Percentiles rank a stretch among this genome's conserved stretches.
These are phyloP conservation scores for Fusarium papillatum DNA, from an alignment of 2,329 filamentous ascomycete genomes.

Conservation along the genomic window DNA sequence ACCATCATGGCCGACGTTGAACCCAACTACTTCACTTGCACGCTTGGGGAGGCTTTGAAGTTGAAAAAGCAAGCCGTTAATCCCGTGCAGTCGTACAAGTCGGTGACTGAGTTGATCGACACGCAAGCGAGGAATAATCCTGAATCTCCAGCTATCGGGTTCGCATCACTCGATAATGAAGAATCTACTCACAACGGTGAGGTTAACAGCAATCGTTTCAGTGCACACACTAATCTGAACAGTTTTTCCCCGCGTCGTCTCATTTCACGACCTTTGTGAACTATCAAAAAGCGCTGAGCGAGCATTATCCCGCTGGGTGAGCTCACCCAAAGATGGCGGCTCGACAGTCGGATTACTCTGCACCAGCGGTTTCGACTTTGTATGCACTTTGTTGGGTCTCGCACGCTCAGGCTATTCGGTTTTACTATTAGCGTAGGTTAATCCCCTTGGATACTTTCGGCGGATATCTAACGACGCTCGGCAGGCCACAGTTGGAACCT, in stretches of 20 bases:
- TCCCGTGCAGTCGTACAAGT: conserved; percentile 51
- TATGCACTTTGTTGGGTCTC: conserved; percentile 72
- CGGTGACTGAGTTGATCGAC: conserved; percentile 65
- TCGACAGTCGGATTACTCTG: conserved; percentile 62
- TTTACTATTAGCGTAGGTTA: conserved; percentile 66
- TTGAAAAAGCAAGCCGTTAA: conserved; percentile 44
- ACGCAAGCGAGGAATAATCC: conserved; percentile 56
- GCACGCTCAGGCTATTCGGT: conserved; percentile 68
- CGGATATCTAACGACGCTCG: conserved; percentile 6
- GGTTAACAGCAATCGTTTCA: no score
- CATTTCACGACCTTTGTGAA: conserved; percentile 46
- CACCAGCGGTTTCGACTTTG: conserved; percentile 68
- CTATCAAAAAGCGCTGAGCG: conserved; percentile 52
- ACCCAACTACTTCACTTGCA: conserved; percentile 71
- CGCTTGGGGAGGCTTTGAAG: conserved; percentile 66
- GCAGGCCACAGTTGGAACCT: conserved; percentile 59
- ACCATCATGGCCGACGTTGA: conserved; percentile 14
- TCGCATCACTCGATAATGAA: conserved; percentile 49
- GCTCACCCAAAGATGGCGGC: accelerated
- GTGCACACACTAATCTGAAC: neutral
- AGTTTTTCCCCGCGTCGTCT: conserved; percentile 33
- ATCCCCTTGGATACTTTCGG: neutral
- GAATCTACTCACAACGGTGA: neutral
- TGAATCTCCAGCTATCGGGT: conserved; percentile 62
- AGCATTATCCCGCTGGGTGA: conserved; percentile 19